phyloP scores from a whole-genome alignment of 2,329 filamentous ascomycete species.

The Anisogramma anomala region DNA sequence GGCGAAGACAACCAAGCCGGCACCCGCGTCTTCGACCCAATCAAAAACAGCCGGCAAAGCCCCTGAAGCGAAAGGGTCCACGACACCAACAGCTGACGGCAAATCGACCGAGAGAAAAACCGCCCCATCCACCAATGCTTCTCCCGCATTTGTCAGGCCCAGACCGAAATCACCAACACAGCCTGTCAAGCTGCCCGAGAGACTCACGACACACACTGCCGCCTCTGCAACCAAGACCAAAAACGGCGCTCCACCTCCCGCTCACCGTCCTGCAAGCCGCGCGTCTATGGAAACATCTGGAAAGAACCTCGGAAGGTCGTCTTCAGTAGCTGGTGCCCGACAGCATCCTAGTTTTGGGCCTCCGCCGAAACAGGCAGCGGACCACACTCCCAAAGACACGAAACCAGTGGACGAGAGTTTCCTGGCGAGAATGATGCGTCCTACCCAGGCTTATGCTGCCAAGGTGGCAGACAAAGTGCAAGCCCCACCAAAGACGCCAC shows the following conservation, averaged over 20 bases:
- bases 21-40: slow-evolving; percentile 2
- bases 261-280: slow-evolving; percentile 33
- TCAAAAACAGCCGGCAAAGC: slow-evolving; percentile 7
- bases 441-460: slow-evolving; percentile 42
- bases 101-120: slow-evolving; percentile 29
- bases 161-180: slow-evolving; percentile 59
- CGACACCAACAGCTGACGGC: slow-evolving; percentile 4
- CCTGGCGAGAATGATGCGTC: slow-evolving; percentile 71
- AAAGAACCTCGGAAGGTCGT: slow-evolving; percentile 32
- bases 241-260: slow-evolving; percentile 20
- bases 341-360: slow-evolving; percentile 43
- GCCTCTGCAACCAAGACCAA: slow-evolving; percentile 50
- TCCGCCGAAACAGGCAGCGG: slow-evolving; percentile 46
- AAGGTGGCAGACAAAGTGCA: slow-evolving; percentile 54
- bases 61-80: slow-evolving; percentile 2
- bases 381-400: slow-evolving; percentile 35
- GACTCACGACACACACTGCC: slow-evolving; percentile 58
- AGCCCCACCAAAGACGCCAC: slow-evolving; percentile 29
- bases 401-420: slow-evolving; percentile 56
- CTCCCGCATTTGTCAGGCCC: slow-evolving; percentile 40
- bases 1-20: slow-evolving; percentile 1
- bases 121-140: slow-evolving; percentile 29
- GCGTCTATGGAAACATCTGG: slow-evolving; percentile 17
- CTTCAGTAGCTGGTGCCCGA: slow-evolving; percentile 31
- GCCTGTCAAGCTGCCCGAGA: slow-evolving; percentile 53